Percentiles rank a stretch among this genome's conserved stretches.
These are phyloP conservation scores for Backusella sp. DNA, from an alignment of 192 early-diverging fungal species.

Conservation along the genomic window DNA sequence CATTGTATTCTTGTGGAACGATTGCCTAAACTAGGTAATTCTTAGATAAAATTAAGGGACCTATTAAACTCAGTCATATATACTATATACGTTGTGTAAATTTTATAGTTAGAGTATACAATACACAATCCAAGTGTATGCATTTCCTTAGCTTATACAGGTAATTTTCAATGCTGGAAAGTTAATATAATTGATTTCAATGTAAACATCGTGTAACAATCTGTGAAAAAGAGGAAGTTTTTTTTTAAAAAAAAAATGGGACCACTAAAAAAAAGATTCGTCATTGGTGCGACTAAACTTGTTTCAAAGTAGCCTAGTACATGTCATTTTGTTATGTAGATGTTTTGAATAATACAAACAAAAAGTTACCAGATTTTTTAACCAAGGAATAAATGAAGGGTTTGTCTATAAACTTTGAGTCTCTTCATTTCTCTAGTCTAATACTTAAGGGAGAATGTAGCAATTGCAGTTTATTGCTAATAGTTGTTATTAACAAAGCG, in stretches of 20 bases:
- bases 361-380: neutral
- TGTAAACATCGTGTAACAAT: neutral
- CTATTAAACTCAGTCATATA: neutral
- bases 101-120: neutral
- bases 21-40: neutral
- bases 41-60: neutral
- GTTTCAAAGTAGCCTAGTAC: neutral
- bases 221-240: neutral
- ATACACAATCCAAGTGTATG: neutral
- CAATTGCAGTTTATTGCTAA: neutral
- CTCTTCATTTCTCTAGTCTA: neutral
- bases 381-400: neutral
- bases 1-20: neutral
- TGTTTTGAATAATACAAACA: neutral
- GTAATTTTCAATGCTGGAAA: neutral
- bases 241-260: neutral
- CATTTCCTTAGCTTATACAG: neutral
- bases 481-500: neutral
- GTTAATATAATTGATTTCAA: neutral
- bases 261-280: conserved; percentile 2
- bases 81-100: neutral
- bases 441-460: neutral
- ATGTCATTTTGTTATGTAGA: neutral
- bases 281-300: neutral
- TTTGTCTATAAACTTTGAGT: neutral